These are phyloP conservation scores for Eucalyptus urophylla DNA, from an alignment of 345 rosid species.

Conservation along the genomic window DNA sequence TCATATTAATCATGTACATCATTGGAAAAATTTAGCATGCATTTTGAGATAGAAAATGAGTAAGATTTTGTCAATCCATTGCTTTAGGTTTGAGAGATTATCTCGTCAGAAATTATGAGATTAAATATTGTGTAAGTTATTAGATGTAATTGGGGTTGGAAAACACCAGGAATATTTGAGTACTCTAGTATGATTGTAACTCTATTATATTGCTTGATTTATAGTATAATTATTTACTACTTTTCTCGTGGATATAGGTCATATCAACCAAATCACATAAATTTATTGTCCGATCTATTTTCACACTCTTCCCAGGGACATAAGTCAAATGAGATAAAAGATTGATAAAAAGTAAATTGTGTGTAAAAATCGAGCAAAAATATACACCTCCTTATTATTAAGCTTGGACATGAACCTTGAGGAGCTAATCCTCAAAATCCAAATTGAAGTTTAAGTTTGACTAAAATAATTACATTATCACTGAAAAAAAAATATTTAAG, in stretches of 20 bases:
- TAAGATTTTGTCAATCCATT: background rate
- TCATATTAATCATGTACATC: background rate
- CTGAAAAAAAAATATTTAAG: no score
- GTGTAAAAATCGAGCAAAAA: background rate
- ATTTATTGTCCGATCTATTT: rapidly evolving
- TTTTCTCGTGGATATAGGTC: rapidly evolving
- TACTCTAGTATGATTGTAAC: background rate
- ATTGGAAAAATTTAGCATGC: background rate
- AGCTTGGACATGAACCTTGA: rapidly evolving
- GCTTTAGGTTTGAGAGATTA: background rate
- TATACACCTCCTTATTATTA: background rate
- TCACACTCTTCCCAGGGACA: rapidly evolving
- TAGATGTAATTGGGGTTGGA: background rate
- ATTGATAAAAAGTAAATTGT: no score
- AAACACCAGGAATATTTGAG: no score
- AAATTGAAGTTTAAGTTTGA: background rate
- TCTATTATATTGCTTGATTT: rapidly evolving
- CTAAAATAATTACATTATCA: background rate
- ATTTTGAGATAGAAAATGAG: background rate
- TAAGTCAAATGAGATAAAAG: no score
- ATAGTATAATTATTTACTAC: no score
- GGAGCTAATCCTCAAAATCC: background rate
- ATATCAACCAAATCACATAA: no score
- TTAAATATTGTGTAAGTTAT: no score
- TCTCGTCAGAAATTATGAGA: no score